Evolutionary conservation across 2,329 filamentous ascomycete genomes (phyloP), one percentile per base, ranked within the genome.

Genomic region (Aureobasidium vineae): DNA sequence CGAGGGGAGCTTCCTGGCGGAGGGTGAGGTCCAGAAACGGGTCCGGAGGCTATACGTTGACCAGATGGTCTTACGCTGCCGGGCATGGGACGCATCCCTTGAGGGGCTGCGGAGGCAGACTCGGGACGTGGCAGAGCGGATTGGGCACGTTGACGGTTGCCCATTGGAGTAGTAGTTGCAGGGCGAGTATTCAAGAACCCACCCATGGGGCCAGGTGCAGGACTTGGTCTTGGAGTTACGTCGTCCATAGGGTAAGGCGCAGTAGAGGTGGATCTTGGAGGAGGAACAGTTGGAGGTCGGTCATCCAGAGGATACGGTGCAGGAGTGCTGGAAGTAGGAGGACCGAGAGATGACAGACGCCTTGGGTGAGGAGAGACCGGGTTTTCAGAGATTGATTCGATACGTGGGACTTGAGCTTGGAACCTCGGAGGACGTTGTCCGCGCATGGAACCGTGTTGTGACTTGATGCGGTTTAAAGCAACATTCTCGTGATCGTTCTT

Each of bases 401-500:
- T 73, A 10, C 75, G 56, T 10, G 75, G 70, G 6, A 74, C 69
- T 63, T 79, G 70, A 40, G 71, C 70, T 74, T 72, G 70, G 60
- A 82, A 75, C 63, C 81, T 75, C 21, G 79, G 76, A 36, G 82
- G 82, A 57, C 80, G 75, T 59, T 78, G 76, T 7, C 80, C 81
- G 40, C 79, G 77, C 78, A 81, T 82, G 1, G 83, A 84, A 16
- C 82, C 82, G 69, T 84, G 80, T 68, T 79, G 77, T 1, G 80
- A 83, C 69, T 80, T 96, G 81, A 99, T 98, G 63, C 90, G 87
- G 60, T 87, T 89, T 70, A 99, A 87, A 0, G 95, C 93, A 49
- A 96, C 89, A 65, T 92, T 91, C 77, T 98, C 94, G 75, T 99
- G 95, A 73, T 98, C 95, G 71, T 89, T 86, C 79, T 93, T 93